Evolutionary conservation across 768 basidiomycete genomes (phyloP).

Genomic region (Kwoniella botswanensis): DNA sequence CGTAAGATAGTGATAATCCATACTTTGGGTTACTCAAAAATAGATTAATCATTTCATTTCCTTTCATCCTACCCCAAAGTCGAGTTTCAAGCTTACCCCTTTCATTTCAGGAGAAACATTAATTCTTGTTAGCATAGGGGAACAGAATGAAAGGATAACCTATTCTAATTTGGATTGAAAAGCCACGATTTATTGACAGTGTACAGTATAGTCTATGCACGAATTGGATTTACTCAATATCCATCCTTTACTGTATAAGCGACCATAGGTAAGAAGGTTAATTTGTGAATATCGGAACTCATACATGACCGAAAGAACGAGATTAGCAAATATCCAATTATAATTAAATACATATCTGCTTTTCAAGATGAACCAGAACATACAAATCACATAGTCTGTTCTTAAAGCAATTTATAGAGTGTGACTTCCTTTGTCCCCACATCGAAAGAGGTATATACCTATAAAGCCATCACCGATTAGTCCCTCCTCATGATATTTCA

Average conservation of each 20-base stretch:
- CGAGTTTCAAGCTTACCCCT: not conserved
- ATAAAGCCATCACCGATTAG: not conserved
- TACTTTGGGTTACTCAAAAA: not conserved
- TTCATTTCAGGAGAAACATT: not conserved
- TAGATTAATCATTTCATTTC: not conserved
- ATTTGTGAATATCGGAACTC: no score
- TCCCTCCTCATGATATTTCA: not conserved
- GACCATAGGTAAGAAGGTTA: no score
- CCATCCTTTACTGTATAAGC: not conserved
- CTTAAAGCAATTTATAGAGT: slow-evolving; percentile 12
- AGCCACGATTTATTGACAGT: no score
- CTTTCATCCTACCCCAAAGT: not conserved
- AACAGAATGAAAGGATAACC: not conserved
- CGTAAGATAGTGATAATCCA: not conserved
- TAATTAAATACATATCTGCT: not conserved
- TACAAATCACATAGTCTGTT: not conserved
- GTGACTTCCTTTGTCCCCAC: slow-evolving; percentile 23
- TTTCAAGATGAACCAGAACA: not conserved
- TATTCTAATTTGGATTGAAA: no score
- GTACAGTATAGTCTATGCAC: no score
- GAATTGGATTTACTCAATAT: no score
- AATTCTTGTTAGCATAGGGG: not conserved
- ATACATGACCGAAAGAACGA: not conserved
- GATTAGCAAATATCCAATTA: not conserved
- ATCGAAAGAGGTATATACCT: slow-evolving; percentile 22